These are phyloP conservation scores for Pleurozium schreberi DNA, from an alignment of 225 moss, liverwort and hornwort genomes.

Conservation along the genomic window DNA sequence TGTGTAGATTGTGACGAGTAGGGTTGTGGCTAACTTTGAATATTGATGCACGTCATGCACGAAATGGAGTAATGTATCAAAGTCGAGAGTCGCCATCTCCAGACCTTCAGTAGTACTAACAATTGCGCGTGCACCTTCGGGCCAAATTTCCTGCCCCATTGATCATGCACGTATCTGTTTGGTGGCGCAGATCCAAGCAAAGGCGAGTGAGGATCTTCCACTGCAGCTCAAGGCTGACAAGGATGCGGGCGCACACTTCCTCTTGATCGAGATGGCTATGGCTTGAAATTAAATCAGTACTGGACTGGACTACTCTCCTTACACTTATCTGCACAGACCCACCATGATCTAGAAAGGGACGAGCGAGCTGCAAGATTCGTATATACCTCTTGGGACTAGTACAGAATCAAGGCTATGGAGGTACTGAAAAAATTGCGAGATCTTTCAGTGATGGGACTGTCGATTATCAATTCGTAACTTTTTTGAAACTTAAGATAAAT, in stretches of 20 bases:
- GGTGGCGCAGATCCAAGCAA: constrained; percentile 46
- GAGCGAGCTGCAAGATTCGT: not conserved
- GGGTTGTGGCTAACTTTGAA: not conserved
- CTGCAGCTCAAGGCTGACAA: constrained; percentile 54
- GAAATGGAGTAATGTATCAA: not conserved
- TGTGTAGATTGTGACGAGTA: not conserved
- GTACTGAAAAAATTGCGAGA: not conserved
- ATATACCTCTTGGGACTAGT: not conserved
- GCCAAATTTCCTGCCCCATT: not conserved
- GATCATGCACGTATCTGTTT: not conserved
- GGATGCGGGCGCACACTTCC: constrained; percentile 59
- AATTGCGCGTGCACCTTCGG: not conserved
- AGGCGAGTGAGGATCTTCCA: constrained; percentile 24
- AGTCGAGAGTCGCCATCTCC: not conserved
- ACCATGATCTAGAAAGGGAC: not conserved
- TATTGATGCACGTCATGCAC: not conserved
- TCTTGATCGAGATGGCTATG: constrained; percentile 74
- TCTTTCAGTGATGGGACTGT: not conserved
- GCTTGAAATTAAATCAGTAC: constrained; percentile 18
- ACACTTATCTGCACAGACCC: not conserved
- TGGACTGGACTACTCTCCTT: not conserved
- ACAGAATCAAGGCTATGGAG: not conserved
- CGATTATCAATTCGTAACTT: not conserved
- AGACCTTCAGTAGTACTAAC: not conserved
- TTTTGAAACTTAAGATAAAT: not conserved